Percentiles rank a stretch among this genome's conserved stretches.
phyloP scores from a whole-genome alignment of 2,329 filamentous ascomycete genomes.

The Ophiocordyceps camponoti-rufipedis region DNA sequence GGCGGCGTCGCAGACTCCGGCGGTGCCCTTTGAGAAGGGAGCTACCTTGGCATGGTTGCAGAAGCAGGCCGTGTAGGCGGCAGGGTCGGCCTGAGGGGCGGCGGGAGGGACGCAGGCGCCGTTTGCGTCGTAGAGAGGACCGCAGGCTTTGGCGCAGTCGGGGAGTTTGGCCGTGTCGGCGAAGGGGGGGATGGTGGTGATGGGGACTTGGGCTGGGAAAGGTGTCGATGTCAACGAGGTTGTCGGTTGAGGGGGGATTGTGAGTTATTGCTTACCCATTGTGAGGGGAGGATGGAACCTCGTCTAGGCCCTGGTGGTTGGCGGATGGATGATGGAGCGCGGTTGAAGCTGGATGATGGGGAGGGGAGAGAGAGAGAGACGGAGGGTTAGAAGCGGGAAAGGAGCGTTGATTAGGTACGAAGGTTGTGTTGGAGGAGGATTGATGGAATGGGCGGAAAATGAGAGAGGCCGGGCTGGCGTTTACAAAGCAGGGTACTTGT shows the following conservation, averaged over 20 bases:
- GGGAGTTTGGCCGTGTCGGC: slow-evolving; percentile 28
- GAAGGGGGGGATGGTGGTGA: slow-evolving; percentile 39
- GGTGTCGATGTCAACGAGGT: neutral
- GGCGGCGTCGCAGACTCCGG: slow-evolving; percentile 41
- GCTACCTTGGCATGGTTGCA: slow-evolving; percentile 45
- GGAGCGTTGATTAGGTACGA: no score
- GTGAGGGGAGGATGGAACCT: neutral
- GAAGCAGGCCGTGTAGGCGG: slow-evolving; percentile 52
- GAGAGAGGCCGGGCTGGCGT: no score
- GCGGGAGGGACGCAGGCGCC: slow-evolving; percentile 48
- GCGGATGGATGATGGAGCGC: neutral
- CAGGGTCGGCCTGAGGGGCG: slow-evolving; percentile 24
- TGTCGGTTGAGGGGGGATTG: neutral
- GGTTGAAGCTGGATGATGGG: neutral
- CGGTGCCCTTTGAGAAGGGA: slow-evolving; percentile 34
- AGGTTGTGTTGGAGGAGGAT: no score
- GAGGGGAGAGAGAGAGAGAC: neutral
- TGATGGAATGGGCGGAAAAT: no score
- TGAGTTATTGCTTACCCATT: neutral
- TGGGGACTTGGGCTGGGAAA: slow-evolving; percentile 1
- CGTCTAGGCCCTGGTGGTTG: neutral
- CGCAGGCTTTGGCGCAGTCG: slow-evolving; percentile 40
- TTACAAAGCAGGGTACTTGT: no score
- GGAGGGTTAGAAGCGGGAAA: neutral
- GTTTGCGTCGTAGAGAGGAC: slow-evolving; percentile 50